These are phyloP conservation scores for Botrytis aclada DNA, from an alignment of 2,329 filamentous ascomycete species.

Conservation along the genomic window DNA sequence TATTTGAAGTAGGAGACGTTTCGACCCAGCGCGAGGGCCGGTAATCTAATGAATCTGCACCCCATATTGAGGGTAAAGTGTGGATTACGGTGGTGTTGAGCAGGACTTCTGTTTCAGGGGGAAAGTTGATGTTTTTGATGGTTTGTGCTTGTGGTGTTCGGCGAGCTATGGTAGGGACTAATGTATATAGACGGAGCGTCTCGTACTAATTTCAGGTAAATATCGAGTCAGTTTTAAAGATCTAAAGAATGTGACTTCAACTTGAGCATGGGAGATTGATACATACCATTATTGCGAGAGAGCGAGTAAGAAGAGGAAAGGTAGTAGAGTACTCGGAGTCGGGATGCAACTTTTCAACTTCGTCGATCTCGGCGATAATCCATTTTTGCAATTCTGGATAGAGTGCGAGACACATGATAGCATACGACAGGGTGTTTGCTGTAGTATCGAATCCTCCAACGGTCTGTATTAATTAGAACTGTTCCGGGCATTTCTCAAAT, in stretches of 20 bases:
- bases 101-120: conserved; percentile 42
- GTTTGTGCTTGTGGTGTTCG: neutral
- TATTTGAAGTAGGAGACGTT: neutral
- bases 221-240: neutral
- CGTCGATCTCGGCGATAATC: conserved; percentile 47
- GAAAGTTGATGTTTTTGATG: conserved; percentile 14
- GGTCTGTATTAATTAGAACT: conserved; percentile 28
- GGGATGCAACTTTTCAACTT: neutral
- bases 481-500: neutral
- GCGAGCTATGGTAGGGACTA: conserved; percentile 2
- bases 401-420: conserved; percentile 45
- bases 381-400: conserved; percentile 51
- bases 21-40: conserved; percentile 55
- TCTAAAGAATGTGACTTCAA: neutral
- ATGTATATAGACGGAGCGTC: conserved; percentile 6
- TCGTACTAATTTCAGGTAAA: neutral
- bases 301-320: conserved; percentile 20
- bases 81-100: conserved; percentile 46
- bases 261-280: neutral
- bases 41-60: conserved; percentile 48
- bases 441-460: conserved; percentile 49
- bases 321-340: conserved; percentile 18
- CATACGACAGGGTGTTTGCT: conserved; percentile 49
- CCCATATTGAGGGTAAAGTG: conserved; percentile 54
- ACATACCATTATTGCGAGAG: conserved; percentile 38